These are phyloP conservation scores for Salix purpurea DNA, from an alignment of 345 rosid species.

Conservation along the genomic window DNA sequence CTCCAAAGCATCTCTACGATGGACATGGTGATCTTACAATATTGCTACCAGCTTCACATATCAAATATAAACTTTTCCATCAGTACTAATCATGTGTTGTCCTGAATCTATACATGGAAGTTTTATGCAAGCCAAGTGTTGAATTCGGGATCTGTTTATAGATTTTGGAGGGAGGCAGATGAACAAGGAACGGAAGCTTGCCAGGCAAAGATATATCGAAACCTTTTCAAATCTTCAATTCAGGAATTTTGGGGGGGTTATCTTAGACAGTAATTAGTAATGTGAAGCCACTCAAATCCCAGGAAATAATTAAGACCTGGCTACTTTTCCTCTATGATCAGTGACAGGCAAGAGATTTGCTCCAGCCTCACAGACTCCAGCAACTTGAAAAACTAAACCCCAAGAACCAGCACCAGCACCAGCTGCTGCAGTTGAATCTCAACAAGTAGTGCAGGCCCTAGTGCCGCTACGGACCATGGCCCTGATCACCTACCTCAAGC, in stretches of 20 bases:
- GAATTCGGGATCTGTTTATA: conserved; percentile 78
- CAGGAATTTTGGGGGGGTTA: conserved; percentile 59
- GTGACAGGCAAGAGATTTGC: conserved; percentile 49
- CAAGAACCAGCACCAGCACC: too few species aligned
- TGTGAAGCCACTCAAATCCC: background rate
- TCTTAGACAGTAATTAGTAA: background rate
- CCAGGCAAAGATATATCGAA: conserved; percentile 70
- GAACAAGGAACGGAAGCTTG: conserved; percentile 67
- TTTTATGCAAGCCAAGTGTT: conserved; percentile 60
- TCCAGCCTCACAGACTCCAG: conserved; percentile 12
- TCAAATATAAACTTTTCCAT: background rate
- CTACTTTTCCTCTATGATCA: background rate
- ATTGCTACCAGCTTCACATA: background rate
- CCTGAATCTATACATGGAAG: conserved; percentile 88
- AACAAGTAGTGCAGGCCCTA: too few species aligned
- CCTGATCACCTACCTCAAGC: too few species aligned
- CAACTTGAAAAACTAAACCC: conserved; percentile 8
- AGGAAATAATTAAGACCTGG: too few species aligned
- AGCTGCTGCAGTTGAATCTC: too few species aligned
- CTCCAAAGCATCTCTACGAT: conserved; percentile 58
- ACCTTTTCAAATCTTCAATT: conserved; percentile 66
- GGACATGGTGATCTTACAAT: conserved; percentile 40
- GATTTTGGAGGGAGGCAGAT: conserved; percentile 63
- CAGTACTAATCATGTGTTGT: background rate
- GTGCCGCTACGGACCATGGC: too few species aligned